Percentiles rank a stretch among this genome's conserved stretches.
Evolutionary conservation across 345 rosid species (phyloP).

Genomic region (Firmiana major): DNA sequence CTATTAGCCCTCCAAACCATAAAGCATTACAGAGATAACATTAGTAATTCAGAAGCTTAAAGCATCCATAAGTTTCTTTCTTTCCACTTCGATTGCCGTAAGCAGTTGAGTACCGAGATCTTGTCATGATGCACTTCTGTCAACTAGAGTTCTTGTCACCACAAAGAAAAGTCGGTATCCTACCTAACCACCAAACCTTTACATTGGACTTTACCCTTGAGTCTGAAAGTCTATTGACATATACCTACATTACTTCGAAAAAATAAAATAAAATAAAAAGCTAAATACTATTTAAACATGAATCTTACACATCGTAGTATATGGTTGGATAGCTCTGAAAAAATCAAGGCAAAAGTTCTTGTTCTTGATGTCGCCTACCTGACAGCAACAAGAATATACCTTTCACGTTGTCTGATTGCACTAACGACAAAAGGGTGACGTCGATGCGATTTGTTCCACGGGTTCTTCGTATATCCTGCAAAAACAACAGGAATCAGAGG

Average conservation of each 20-base stretch:
- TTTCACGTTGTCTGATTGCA: too few relatives aligned
- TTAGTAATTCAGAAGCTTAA: neutral
- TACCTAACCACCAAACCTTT: neutral
- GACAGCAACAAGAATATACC: too few relatives aligned
- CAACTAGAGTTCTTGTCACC: neutral
- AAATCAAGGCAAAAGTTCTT: neutral
- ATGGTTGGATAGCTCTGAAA: neutral
- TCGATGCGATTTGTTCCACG: too few relatives aligned
- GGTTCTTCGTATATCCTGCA: too few relatives aligned
- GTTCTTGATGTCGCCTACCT: too few relatives aligned
- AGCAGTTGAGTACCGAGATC: neutral
- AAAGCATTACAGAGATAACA: neutral
- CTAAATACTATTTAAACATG: neutral
- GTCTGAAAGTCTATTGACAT: neutral
- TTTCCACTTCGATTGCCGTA: neutral
- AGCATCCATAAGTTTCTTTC: neutral
- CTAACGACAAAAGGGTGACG: too few relatives aligned
- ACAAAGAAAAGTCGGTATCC: neutral
- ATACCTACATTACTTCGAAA: neutral
- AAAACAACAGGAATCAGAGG: too few relatives aligned
- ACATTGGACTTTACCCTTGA: neutral
- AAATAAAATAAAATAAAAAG: too few relatives aligned
- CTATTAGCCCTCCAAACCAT: neutral
- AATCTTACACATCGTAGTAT: neutral
- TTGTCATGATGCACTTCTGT: neutral